phyloP scores from a whole-genome alignment of 192 early-diverging fungal genomes.

The Linnemannia schmuckeri region DNA sequence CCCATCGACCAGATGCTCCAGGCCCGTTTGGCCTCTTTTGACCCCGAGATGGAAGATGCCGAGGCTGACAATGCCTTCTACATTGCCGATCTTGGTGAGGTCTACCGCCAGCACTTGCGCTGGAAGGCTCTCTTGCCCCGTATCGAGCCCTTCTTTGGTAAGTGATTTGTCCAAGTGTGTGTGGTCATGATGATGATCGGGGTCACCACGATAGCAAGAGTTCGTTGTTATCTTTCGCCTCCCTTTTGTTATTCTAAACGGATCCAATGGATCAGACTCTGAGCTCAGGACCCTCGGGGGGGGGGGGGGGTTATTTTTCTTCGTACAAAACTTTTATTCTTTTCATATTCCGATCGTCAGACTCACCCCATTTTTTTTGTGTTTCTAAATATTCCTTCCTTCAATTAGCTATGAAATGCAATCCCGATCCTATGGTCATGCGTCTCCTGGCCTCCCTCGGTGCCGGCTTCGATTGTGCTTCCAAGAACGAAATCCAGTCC shows the following conservation, averaged over 20 bases:
- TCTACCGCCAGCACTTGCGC: slow-evolving; percentile 87
- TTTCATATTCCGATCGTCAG: slow-evolving; percentile 2
- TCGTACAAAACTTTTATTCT: not conserved
- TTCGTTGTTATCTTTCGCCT: not conserved
- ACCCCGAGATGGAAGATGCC: slow-evolving; percentile 59
- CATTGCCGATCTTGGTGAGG: slow-evolving; percentile 94
- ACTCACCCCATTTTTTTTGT: not conserved
- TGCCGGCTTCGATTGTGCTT: slow-evolving; percentile 96
- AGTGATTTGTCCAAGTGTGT: slow-evolving; percentile 34
- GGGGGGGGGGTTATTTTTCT: no score
- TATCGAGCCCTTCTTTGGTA: slow-evolving; percentile 96
- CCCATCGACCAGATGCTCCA: slow-evolving; percentile 54
- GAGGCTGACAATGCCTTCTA: slow-evolving; percentile 93
- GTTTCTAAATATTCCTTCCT: not conserved
- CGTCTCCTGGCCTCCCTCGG: slow-evolving; percentile 84
- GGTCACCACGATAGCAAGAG: not conserved
- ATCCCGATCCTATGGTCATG: slow-evolving; percentile 88
- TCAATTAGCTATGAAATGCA: slow-evolving; percentile 91
- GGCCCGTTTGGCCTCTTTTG: slow-evolving; percentile 47
- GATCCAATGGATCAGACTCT: slow-evolving; percentile 22
- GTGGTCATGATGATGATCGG: not conserved
- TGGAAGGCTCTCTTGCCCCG: slow-evolving; percentile 89
- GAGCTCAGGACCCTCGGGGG: no score
- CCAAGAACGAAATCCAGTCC: slow-evolving; percentile 88
- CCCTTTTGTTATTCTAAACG: not conserved